phyloP scores from a whole-genome alignment of 2,329 filamentous ascomycete species.

The Clonostachys sp. region DNA sequence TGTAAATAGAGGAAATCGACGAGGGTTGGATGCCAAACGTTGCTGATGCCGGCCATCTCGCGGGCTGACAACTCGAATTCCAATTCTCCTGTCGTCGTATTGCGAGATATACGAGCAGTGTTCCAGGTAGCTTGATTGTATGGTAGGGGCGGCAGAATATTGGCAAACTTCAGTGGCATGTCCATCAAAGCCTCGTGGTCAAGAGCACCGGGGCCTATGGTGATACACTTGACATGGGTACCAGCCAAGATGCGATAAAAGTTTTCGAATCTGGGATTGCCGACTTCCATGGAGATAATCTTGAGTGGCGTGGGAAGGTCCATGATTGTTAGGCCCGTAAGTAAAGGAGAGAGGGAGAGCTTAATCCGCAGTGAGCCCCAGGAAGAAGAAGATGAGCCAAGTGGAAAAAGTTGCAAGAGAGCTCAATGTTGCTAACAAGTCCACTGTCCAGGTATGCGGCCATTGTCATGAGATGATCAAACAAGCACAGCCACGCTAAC shows the following conservation, averaged over 20 bases:
- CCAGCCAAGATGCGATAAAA: slow-evolving; percentile 13
- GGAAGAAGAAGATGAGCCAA: too few relatives aligned
- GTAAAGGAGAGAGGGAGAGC: too few relatives aligned
- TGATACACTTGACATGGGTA: slow-evolving; percentile 15
- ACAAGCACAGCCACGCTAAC: too few relatives aligned
- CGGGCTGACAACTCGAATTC: slow-evolving; percentile 1
- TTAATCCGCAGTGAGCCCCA: too few relatives aligned
- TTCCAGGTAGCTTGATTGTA: slow-evolving; percentile 15
- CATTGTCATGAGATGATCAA: too few relatives aligned
- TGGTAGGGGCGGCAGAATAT: slow-evolving; percentile 11
- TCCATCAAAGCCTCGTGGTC: slow-evolving; percentile 14
- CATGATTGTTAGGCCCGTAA: too few relatives aligned
- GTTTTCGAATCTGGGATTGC: slow-evolving; percentile 10
- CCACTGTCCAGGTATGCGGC: too few relatives aligned
- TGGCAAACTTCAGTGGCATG: slow-evolving; percentile 5
- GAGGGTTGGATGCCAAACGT: slow-evolving; percentile 13
- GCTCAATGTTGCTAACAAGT: too few relatives aligned
- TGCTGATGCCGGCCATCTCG: slow-evolving; percentile 13
- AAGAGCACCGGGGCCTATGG: slow-evolving; percentile 14
- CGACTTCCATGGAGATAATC: slow-evolving; percentile 11
- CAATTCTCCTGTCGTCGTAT: slow-evolving; percentile 13
- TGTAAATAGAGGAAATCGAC: slow-evolving; percentile 17
- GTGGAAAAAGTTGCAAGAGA: too few relatives aligned
- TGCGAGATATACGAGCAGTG: slow-evolving; percentile 12
- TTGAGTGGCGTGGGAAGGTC: not conserved